These are phyloP conservation scores for Penicillium frequentans DNA, from an alignment of 2,329 filamentous ascomycete species.

Conservation along the genomic window DNA sequence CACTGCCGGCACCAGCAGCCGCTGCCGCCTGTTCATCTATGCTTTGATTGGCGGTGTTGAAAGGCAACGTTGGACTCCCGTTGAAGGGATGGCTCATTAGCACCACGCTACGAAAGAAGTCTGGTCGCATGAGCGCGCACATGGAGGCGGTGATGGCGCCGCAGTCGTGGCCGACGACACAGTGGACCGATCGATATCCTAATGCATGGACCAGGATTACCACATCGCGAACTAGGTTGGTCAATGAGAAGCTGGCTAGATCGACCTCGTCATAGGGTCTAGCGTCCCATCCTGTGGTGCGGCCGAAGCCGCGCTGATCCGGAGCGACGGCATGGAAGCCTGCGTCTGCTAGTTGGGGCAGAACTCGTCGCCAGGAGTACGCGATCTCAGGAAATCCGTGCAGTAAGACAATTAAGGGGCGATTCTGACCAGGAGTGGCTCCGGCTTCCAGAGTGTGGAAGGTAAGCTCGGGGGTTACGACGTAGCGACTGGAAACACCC, in stretches of 20 bases:
- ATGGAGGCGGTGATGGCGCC: conserved; percentile 62
- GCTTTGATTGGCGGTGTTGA: conserved; percentile 43
- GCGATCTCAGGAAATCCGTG: conserved; percentile 70
- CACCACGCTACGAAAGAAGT: conserved; percentile 62
- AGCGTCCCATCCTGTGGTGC: conserved; percentile 62
- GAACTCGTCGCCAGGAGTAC: conserved; percentile 67
- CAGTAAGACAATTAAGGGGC: conserved; percentile 60
- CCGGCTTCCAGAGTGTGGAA: conserved; percentile 63
- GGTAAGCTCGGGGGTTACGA: conserved; percentile 60
- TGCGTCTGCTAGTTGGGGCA: conserved; percentile 57
- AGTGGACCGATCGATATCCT: conserved; percentile 58
- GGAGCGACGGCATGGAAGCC: conserved; percentile 68
- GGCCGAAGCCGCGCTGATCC: conserved; percentile 68
- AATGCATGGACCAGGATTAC: conserved; percentile 62
- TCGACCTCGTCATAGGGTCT: conserved; percentile 54
- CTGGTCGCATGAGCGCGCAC: conserved; percentile 62
- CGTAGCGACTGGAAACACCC: conserved; percentile 56
- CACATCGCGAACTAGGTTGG: conserved; percentile 62
- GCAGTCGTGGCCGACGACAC: conserved; percentile 67
- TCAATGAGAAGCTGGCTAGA: conserved; percentile 57
- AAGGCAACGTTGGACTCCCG: conserved; percentile 50
- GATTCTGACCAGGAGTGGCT: conserved; percentile 35
- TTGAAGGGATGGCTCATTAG: conserved; percentile 68
- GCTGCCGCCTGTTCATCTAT: background rate
- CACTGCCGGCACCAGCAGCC: conserved; percentile 7